Evolutionary conservation across 768 basidiomycete species (phyloP).

Genomic region (Naganishia randhawae): DNA sequence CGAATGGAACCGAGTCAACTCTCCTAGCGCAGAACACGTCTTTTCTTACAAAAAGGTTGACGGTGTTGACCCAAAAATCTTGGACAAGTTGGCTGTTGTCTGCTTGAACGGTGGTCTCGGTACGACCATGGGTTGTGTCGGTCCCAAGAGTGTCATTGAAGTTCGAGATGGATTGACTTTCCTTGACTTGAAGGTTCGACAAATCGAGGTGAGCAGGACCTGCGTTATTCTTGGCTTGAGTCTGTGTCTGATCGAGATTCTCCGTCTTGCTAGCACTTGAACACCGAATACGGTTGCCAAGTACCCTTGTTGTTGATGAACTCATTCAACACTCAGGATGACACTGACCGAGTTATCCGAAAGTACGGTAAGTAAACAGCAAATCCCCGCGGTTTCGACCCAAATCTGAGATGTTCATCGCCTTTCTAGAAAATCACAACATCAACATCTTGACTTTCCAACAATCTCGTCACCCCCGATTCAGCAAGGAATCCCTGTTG

Average conservation of each 20-base stretch:
- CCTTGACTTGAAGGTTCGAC: conserved; percentile 87
- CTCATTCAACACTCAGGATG: conserved; percentile 96
- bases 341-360: conserved; percentile 92
- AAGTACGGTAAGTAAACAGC: conserved; percentile 60
- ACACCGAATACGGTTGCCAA: conserved; percentile 48
- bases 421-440: conserved; percentile 68
- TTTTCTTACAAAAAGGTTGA: conserved; percentile 74
- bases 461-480: conserved; percentile 90
- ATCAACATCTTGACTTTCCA: conserved; percentile 84
- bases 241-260: not conserved
- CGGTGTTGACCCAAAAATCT: conserved; percentile 61
- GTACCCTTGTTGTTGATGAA: conserved; percentile 99
- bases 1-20: conserved; percentile 84
- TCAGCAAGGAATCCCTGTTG: conserved; percentile 80
- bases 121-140: conserved; percentile 66
- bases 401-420: not conserved
- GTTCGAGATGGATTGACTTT: conserved; percentile 97
- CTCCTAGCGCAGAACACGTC: conserved; percentile 79
- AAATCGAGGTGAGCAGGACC: conserved; percentile 64
- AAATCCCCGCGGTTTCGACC: not conserved
- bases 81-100: conserved; percentile 90
- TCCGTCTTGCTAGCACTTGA: conserved; percentile 11
- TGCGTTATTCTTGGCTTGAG: not conserved
- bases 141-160: conserved; percentile 84
- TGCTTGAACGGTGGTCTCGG: conserved; percentile 93